These are phyloP conservation scores for Diddensiella caesifluorescens DNA, from an alignment of 805 yeast genomes.

Conservation along the genomic window DNA sequence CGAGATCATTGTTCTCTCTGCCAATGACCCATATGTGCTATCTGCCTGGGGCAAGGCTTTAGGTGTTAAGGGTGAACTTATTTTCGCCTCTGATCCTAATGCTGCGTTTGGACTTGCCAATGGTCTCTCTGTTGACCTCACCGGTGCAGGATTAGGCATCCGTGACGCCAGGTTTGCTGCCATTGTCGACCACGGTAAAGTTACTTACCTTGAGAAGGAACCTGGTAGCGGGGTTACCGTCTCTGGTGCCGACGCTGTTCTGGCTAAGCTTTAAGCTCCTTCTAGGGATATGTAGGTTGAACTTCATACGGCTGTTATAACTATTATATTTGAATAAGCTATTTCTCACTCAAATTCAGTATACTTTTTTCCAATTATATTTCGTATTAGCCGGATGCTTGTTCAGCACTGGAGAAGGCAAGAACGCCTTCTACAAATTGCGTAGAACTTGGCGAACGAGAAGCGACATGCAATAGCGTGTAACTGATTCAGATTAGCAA, in stretches of 20 bases:
- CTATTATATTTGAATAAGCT: constrained; percentile 4
- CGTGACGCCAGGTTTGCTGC: constrained; percentile 71
- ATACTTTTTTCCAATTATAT: constrained; percentile 3
- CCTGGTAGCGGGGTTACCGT: constrained; percentile 40
- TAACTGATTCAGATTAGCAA: neutral
- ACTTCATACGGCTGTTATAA: neutral
- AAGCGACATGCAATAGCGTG: neutral
- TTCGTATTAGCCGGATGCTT: no score
- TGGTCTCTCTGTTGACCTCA: constrained; percentile 54
- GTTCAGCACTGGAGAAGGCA: no score
- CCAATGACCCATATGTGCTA: constrained; percentile 67
- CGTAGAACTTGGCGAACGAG: constrained; percentile 1
- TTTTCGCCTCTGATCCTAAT: constrained; percentile 64
- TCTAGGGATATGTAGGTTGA: neutral
- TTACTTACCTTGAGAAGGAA: constrained; percentile 48
- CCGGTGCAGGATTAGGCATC: constrained; percentile 48
- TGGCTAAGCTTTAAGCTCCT: constrained; percentile 30
- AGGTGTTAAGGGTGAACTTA: constrained; percentile 35
- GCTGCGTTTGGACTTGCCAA: constrained; percentile 53
- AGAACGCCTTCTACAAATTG: neutral
- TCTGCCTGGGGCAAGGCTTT: constrained; percentile 61
- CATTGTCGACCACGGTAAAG: constrained; percentile 54
- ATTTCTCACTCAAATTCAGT: neutral
- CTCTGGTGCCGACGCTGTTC: constrained; percentile 43
- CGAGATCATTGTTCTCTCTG: constrained; percentile 55